Evolutionary conservation across 305 asterid species (phyloP).

Genomic region (Fraxinus paxiana): DNA sequence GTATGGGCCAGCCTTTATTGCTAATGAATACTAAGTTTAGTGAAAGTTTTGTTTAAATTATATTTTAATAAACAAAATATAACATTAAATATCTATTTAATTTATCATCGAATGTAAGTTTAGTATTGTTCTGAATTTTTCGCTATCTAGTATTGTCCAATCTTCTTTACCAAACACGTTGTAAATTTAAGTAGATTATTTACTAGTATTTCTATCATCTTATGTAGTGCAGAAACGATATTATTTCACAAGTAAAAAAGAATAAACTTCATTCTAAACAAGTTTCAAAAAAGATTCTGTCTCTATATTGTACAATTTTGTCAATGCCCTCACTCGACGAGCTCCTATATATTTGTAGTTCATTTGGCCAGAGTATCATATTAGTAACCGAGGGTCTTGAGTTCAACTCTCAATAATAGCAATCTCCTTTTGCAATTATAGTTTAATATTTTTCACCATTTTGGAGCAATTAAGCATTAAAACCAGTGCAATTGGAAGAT

Average conservation of each 20-base stretch:
- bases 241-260: background rate
- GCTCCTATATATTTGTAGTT: background rate
- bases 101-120: background rate
- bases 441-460: too few species aligned
- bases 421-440: background rate
- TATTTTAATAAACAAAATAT: too few species aligned
- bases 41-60: background rate
- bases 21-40: too few species aligned
- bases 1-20: too few species aligned
- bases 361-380: background rate
- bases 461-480: too few species aligned
- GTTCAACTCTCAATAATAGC: background rate
- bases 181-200: background rate
- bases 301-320: background rate
- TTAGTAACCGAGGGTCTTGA: background rate
- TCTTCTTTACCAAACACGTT: background rate
- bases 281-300: background rate
- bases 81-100: too few species aligned
- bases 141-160: background rate
- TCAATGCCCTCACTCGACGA: background rate
- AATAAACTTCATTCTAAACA: background rate
- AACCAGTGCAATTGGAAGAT: too few species aligned
- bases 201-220: background rate
- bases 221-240: background rate
- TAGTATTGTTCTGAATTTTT: background rate